A percentile compares a stretch with the other conserved stretches of the same genome.
These are phyloP conservation scores for Talinum fruticosum DNA, from an alignment of 148 eudicot species.

Conservation along the genomic window DNA sequence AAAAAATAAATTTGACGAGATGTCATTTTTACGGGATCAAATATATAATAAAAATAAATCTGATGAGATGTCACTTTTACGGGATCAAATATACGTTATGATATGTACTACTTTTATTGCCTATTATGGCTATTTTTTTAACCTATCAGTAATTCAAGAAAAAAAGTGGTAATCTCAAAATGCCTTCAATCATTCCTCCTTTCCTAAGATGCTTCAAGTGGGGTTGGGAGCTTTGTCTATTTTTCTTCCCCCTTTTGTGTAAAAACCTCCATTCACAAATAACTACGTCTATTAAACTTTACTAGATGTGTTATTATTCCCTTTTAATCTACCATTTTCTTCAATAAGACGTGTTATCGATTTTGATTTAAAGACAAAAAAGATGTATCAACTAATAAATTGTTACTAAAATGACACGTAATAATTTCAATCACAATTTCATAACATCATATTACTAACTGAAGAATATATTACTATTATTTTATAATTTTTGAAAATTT, in stretches of 20 bases:
- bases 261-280: too few relatives aligned
- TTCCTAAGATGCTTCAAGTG: slow-evolving; percentile 4
- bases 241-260: too few relatives aligned
- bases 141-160: neutral
- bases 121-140: neutral
- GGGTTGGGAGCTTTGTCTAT: neutral
- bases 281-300: too few relatives aligned
- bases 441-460: too few relatives aligned
- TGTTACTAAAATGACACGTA: too few relatives aligned
- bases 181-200: neutral
- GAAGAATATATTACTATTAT: too few relatives aligned
- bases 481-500: too few relatives aligned
- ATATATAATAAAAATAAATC: neutral
- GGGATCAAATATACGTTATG: neutral
- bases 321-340: neutral
- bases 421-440: too few relatives aligned
- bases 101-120: neutral
- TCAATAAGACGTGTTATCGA: too few relatives aligned
- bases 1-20: neutral
- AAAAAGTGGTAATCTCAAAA: slow-evolving; percentile 10
- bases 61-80: neutral
- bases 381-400: too few relatives aligned
- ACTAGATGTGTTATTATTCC: neutral
- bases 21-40: neutral
- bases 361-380: too few relatives aligned